phyloP scores from a whole-genome alignment of 2,329 filamentous ascomycete species.

The Ophiosphaerella narmari region DNA sequence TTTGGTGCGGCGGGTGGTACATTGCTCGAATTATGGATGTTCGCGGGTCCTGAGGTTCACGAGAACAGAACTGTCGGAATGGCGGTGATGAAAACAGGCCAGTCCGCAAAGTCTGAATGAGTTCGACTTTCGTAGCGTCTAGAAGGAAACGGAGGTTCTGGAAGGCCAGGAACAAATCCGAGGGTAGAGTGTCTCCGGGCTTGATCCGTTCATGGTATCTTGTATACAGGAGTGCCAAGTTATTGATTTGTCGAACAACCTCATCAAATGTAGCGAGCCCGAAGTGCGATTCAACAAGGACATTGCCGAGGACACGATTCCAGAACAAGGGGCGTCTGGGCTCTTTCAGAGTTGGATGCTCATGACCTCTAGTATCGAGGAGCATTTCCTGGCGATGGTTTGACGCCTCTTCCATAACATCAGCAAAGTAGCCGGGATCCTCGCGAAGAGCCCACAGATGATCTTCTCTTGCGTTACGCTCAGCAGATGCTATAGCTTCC shows the following conservation, averaged over 20 bases:
- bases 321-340: conserved; percentile 13
- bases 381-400: conserved; percentile 51
- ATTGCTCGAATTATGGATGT: conserved; percentile 7
- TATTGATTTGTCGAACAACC: conserved; percentile 13
- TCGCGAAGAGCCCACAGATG: conserved; percentile 56
- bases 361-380: conserved; percentile 8
- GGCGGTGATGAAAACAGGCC: conserved; percentile 13
- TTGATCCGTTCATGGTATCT: conserved; percentile 7
- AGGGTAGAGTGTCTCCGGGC: conserved; percentile 9
- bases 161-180: conserved; percentile 15
- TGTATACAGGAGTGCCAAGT: conserved; percentile 6
- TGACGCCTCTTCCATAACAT: conserved; percentile 48
- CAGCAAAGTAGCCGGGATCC: conserved; percentile 62
- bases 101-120: conserved; percentile 8
- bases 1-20: conserved; percentile 6
- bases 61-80: conserved; percentile 12
- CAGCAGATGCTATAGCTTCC: conserved; percentile 38
- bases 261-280: conserved; percentile 18
- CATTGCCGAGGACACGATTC: conserved; percentile 17
- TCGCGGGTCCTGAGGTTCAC: conserved; percentile 10
- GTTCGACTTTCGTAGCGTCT: conserved; percentile 6
- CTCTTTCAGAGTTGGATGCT: conserved; percentile 14
- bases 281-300: conserved; percentile 12
- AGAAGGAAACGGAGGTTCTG: conserved; percentile 15
- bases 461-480: conserved; percentile 11